phyloP scores from a whole-genome alignment of 345 rosid species.

The Linum usitatissimum region DNA sequence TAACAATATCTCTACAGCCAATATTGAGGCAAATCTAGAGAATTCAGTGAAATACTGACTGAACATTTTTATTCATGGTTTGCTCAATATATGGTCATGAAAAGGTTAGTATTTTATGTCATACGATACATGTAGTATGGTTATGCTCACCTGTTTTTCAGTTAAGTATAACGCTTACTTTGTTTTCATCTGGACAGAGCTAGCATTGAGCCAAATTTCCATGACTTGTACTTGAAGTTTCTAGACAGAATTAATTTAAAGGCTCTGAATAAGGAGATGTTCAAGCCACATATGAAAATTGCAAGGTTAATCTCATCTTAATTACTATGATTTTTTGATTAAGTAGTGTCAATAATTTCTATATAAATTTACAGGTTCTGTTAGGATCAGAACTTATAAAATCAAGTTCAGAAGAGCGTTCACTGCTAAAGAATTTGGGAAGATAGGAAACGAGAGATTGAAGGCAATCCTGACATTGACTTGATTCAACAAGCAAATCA shows the following conservation, averaged over 20 bases:
- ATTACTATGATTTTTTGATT: not conserved
- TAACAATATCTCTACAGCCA: slow-evolving; percentile 70
- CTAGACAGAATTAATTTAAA: slow-evolving; percentile 79
- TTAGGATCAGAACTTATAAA: slow-evolving; percentile 95
- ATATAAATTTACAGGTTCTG: slow-evolving; percentile 52
- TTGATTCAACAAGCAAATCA: no score
- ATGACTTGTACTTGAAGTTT: slow-evolving; percentile 89
- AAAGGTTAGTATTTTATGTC: slow-evolving; percentile 39
- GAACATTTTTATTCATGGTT: slow-evolving; percentile 91
- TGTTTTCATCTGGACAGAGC: slow-evolving; percentile 42
- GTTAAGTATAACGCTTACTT: not conserved
- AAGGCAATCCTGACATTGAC: slow-evolving; percentile 98
- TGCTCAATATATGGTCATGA: slow-evolving; percentile 98
- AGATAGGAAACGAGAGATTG: slow-evolving; percentile 83
- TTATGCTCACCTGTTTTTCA: not conserved
- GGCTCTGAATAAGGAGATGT: slow-evolving; percentile 68
- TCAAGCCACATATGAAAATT: slow-evolving; percentile 84
- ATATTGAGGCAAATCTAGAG: slow-evolving; percentile 74
- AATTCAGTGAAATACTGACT: slow-evolving; percentile 64
- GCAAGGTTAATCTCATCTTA: slow-evolving; percentile 55
- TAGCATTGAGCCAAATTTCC: slow-evolving; percentile 96
- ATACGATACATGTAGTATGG: not conserved
- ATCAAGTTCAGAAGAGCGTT: slow-evolving; percentile 95
- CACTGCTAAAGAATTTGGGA: slow-evolving; percentile 88
- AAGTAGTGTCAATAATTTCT: not conserved